Conservation (phyloP, 768 basidiomycete genomes). For the Tremella mesenterica region DNA sequence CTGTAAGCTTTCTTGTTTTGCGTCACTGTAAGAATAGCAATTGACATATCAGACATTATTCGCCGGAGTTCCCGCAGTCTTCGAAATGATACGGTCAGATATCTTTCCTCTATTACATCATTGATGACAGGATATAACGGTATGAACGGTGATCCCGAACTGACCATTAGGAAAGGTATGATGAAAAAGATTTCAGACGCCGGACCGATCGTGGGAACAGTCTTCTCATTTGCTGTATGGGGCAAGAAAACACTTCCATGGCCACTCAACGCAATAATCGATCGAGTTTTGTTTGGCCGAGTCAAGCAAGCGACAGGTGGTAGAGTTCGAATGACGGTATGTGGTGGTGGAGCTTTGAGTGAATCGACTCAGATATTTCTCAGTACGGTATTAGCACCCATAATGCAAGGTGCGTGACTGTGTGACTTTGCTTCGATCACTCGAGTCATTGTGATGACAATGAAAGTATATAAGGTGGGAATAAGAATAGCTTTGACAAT, state of each 20-base stretch:
- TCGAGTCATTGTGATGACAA: too few species aligned
- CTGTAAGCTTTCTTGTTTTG: slow-evolving; percentile 15
- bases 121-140: neutral
- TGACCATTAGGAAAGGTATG: slow-evolving; percentile 36
- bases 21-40: neutral
- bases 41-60: slow-evolving; percentile 28
- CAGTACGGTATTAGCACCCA: slow-evolving; percentile 32
- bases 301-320: slow-evolving; percentile 42
- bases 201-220: slow-evolving; percentile 20
- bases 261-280: slow-evolving; percentile 27
- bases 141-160: too few species aligned
- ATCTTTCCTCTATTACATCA: too few species aligned
- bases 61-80: slow-evolving; percentile 40
- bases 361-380: slow-evolving; percentile 40
- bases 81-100: slow-evolving; percentile 28
- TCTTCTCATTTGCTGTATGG: slow-evolving; percentile 36
- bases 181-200: slow-evolving; percentile 41
- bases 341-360: slow-evolving; percentile 36
- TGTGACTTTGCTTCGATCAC: too few species aligned
- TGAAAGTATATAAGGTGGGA: neutral
- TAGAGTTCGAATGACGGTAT: slow-evolving; percentile 35
- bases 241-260: slow-evolving; percentile 40
- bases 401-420: slow-evolving; percentile 47
- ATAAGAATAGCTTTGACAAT: neutral
- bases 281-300: slow-evolving; percentile 37